phyloP scores from a whole-genome alignment of 306 rosid genomes.

The Biancaea sappan region DNA sequence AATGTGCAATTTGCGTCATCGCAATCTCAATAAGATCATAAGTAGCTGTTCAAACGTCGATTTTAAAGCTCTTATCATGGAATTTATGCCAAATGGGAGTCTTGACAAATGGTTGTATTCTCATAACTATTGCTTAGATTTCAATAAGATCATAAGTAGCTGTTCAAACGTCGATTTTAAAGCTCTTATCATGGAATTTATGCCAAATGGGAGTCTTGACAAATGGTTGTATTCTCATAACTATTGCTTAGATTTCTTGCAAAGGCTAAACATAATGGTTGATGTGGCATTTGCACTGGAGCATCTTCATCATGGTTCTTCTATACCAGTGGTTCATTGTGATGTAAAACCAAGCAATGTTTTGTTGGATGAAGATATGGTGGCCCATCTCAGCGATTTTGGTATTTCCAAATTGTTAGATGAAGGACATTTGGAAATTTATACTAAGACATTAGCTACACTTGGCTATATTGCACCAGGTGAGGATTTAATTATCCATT shows the following conservation, averaged over 20 bases:
- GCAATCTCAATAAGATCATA: background rate
- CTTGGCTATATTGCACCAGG: slow-evolving; percentile 4
- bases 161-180: background rate
- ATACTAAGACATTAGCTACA: background rate
- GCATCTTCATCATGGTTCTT: background rate
- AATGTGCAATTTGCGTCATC: background rate
- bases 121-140: background rate
- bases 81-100: background rate
- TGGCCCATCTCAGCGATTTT: slow-evolving; percentile 5
- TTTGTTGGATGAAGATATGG: background rate
- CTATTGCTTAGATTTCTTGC: background rate
- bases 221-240: background rate
- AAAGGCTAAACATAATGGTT: background rate
- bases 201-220: slow-evolving; percentile 1
- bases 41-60: background rate
- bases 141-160: background rate
- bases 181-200: background rate
- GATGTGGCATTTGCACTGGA: background rate
- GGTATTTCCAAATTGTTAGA: background rate
- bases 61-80: slow-evolving; percentile 10
- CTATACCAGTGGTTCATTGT: background rate
- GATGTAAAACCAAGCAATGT: background rate
- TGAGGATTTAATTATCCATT: background rate
- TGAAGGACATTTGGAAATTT: background rate
- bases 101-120: slow-evolving; percentile 3